These are phyloP conservation scores for Stereocaulon alpinum DNA, from an alignment of 495 filamentous ascomycete genomes.

Conservation along the genomic window DNA sequence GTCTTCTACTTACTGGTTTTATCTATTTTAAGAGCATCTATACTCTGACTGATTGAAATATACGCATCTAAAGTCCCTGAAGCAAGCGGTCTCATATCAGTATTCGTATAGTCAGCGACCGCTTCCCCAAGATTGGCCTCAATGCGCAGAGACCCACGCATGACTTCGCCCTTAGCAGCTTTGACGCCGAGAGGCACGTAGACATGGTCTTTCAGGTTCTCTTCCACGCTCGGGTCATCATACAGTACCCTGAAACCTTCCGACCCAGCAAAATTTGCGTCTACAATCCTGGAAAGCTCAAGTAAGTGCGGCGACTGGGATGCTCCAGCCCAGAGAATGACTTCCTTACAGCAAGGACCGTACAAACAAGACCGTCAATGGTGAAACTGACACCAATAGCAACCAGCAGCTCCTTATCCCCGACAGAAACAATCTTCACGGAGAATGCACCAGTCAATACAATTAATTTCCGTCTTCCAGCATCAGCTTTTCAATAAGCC, in stretches of 20 bases:
- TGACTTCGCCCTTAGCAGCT: slow-evolving; percentile 14
- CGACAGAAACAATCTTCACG: slow-evolving; percentile 31
- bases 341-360: slow-evolving; percentile 20
- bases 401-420: slow-evolving; percentile 7
- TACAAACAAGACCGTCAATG: slow-evolving; percentile 20
- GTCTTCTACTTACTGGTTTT: too few relatives aligned
- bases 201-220: slow-evolving; percentile 39
- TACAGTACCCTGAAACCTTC: slow-evolving; percentile 45
- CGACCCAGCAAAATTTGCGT: slow-evolving; percentile 29
- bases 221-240: slow-evolving; percentile 42
- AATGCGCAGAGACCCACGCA: slow-evolving; percentile 14
- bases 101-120: slow-evolving; percentile 5
- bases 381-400: slow-evolving; percentile 31
- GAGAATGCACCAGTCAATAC: slow-evolving; percentile 37
- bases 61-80: slow-evolving; percentile 15
- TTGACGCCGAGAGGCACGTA: slow-evolving; percentile 14
- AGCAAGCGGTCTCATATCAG: slow-evolving; percentile 18
- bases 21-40: too few relatives aligned
- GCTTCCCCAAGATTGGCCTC: slow-evolving; percentile 1
- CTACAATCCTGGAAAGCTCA: slow-evolving; percentile 32
- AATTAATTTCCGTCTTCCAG: slow-evolving; percentile 36
- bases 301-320: slow-evolving; percentile 42
- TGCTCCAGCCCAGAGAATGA: slow-evolving; percentile 25
- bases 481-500: slow-evolving; percentile 34
- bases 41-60: slow-evolving; percentile 18